Evolutionary conservation across 2,329 filamentous ascomycete genomes (phyloP).

Genomic region (Alternaria triticina): DNA sequence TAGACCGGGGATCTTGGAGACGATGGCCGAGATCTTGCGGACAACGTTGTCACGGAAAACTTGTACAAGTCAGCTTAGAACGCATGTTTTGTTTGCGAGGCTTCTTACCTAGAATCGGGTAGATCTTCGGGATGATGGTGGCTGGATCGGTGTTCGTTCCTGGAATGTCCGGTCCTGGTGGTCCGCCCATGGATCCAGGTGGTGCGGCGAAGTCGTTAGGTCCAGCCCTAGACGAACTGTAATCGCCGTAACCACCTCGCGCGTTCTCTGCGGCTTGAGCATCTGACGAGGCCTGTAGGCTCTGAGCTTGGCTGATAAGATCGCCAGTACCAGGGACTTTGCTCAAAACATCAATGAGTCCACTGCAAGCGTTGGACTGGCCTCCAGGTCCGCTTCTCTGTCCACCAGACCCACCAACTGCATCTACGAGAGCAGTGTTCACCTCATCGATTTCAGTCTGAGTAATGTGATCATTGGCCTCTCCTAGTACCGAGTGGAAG

Average conservation of each 20-base stretch:
- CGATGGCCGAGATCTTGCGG: conserved; percentile 80
- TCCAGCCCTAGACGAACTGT: conserved; percentile 47
- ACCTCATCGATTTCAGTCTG: conserved; percentile 57
- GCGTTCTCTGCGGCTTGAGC: conserved; percentile 53
- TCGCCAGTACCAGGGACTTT: conserved; percentile 70
- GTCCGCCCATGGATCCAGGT: conserved; percentile 53
- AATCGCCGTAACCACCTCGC: conserved; percentile 51
- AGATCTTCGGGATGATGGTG: conserved; percentile 69
- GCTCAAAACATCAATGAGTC: conserved; percentile 72
- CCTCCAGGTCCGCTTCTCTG: conserved; percentile 39
- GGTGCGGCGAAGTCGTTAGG: conserved; percentile 48
- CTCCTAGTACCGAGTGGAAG: conserved; percentile 58
- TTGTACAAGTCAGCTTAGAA: background rate
- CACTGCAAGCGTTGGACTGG: conserved; percentile 39
- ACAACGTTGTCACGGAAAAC: conserved; percentile 94
- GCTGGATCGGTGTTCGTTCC: conserved; percentile 78
- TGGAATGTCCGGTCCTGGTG: conserved; percentile 64
- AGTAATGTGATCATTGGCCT: conserved; percentile 58
- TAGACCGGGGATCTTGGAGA: conserved; percentile 90
- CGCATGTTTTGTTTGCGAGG: background rate
- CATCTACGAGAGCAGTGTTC: conserved; percentile 52
- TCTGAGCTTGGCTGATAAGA: conserved; percentile 55
- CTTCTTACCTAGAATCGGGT: conserved; percentile 73
- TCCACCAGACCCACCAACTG: conserved; percentile 31
- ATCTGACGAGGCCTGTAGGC: conserved; percentile 56